Conservation (phyloP, 2,329 filamentous ascomycete genomes). For the Talaromyces sp. region DNA sequence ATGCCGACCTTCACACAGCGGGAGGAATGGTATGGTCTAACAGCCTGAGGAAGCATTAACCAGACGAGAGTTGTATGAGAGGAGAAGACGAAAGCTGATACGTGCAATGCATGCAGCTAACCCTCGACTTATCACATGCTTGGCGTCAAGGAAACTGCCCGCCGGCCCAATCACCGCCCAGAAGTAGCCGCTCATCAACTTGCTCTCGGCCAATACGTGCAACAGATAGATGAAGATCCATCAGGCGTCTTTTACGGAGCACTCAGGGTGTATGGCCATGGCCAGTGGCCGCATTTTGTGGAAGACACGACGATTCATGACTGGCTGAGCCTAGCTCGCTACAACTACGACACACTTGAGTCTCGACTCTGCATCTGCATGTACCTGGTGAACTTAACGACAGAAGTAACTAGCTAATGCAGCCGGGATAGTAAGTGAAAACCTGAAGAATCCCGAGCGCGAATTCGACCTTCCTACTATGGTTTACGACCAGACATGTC, state of each 20-base stretch:
- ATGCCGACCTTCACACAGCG: not conserved
- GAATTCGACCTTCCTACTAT: not conserved
- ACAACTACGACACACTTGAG: not conserved
- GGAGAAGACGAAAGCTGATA: constrained; percentile 4
- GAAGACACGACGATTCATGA: not conserved
- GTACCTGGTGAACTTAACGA: not conserved
- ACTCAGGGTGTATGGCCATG: not conserved
- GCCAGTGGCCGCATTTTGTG: not conserved
- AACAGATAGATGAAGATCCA: constrained; percentile 4
- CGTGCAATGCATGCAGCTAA: constrained; percentile 8
- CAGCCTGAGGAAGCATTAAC: not conserved
- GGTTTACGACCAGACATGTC: not conserved
- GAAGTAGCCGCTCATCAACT: constrained; percentile 4
- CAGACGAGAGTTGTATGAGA: not conserved
- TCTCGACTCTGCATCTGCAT: not conserved
- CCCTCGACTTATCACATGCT: constrained; percentile 7
- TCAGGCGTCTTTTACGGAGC: not conserved
- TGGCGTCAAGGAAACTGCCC: not conserved
- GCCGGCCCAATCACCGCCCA: not conserved
- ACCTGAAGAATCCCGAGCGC: not conserved
- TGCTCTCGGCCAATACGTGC: not conserved
- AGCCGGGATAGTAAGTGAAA: not conserved
- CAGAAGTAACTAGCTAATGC: not conserved
- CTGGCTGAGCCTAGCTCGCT: not conserved
- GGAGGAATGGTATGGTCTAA: not conserved